Conservation (phyloP, 371 early-diverging fungal species). For the Umbelopsis sp. region DNA sequence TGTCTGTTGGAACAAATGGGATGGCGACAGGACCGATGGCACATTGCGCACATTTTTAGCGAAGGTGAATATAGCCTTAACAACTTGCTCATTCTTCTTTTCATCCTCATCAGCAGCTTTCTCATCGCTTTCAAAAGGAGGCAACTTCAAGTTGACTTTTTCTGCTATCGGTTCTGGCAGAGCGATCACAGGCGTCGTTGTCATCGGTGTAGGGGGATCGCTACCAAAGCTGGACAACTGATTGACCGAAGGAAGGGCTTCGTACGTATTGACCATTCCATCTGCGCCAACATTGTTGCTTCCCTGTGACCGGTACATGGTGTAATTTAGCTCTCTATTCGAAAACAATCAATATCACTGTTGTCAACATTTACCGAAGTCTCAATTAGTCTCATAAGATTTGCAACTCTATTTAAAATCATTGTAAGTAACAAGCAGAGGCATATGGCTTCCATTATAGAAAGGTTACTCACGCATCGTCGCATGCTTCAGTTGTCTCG, state of each 20-base stretch:
- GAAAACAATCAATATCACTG: neutral
- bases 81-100: slow-evolving; percentile 6
- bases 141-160: neutral
- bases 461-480: neutral
- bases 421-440: neutral
- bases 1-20: slow-evolving; percentile 28
- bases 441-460: neutral
- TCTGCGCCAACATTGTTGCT: slow-evolving; percentile 1
- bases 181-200: neutral
- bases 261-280: neutral
- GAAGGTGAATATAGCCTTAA: slow-evolving; percentile 26
- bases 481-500: neutral
- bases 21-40: slow-evolving; percentile 29
- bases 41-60: slow-evolving; percentile 29
- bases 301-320: neutral
- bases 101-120: neutral
- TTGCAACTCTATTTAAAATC: neutral
- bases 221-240: neutral
- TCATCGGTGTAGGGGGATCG: neutral
- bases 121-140: neutral
- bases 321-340: neutral
- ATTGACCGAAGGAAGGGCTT: neutral
- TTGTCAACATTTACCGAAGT: neutral
- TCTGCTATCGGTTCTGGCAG: neutral
- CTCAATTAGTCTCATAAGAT: slow-evolving; percentile 7